Percentiles rank a stretch among this genome's conserved stretches.
phyloP scores from a whole-genome alignment of 2,329 filamentous ascomycete species.

The Colletotrichum sojae region DNA sequence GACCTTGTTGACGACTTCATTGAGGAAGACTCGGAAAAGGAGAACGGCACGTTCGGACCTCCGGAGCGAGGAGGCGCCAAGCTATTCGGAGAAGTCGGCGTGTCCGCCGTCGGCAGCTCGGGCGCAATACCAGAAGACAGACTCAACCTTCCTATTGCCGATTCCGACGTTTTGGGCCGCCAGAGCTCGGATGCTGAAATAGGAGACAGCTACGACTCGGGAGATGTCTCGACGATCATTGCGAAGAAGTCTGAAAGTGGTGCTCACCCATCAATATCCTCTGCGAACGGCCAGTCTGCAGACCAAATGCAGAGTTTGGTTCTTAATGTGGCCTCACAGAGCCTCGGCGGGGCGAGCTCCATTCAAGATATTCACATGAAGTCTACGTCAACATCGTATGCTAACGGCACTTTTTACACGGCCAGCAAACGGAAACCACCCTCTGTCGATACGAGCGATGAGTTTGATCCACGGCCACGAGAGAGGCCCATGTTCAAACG shows the following conservation, averaged over 20 bases:
- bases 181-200: conserved; percentile 59
- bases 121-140: conserved; percentile 64
- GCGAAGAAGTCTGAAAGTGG: conserved; percentile 25
- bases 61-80: conserved; percentile 51
- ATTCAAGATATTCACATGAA: conserved; percentile 49
- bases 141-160: conserved; percentile 62
- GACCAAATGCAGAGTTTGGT: conserved; percentile 67
- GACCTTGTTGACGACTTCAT: conserved; percentile 60
- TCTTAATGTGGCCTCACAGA: conserved; percentile 68
- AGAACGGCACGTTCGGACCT: conserved; percentile 79
- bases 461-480: conserved; percentile 55
- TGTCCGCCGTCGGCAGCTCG: conserved; percentile 68
- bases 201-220: conserved; percentile 64
- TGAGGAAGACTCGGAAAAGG: conserved; percentile 82
- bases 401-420: conserved; percentile 53
- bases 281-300: conserved; percentile 56
- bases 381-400: conserved; percentile 41
- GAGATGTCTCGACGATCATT: conserved; percentile 46
- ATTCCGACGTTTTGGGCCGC: conserved; percentile 44
- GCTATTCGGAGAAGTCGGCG: conserved; percentile 70
- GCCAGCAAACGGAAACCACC: conserved; percentile 70
- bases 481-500: conserved; percentile 68
- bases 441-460: conserved; percentile 65
- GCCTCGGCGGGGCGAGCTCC: conserved; percentile 65
- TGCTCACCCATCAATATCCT: conserved; percentile 43